Base-by-base conservation (phyloP, 129 eudicot species). In the Oenanthe sinensis region DNA sequence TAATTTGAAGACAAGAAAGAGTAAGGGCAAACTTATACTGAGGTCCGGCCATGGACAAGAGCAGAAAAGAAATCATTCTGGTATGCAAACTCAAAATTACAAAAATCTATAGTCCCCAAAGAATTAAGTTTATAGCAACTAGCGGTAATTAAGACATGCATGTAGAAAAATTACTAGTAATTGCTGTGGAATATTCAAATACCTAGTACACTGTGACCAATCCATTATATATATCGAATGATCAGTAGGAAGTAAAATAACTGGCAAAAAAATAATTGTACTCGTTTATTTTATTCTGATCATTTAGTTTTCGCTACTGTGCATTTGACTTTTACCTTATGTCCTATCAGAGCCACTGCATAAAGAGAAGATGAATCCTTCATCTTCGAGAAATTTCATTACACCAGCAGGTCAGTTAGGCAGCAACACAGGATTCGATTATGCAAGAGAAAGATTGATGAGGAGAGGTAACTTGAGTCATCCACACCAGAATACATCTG, bases 261-360 rank as follows among this genome's bases (percentile, higher is more conserved):
- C 37, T 68, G 80, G 80, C 70, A 82, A 75, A 73, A 58, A 37
- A 69, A 79, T 83, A 54, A 82, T 43, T 67, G 74, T 69, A 65
- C 30, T 81, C 77, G 43, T 75, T 52, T 84, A 77, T 76, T 81
- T 65, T 58, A 55, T 42, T 82, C 85, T 20, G 87, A 82, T 86
- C 88, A 81, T 55, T 75, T 82, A 75, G 82, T 80, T 52, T 79
- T 81, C 28, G 79, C 92, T n/a, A n/a, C n/a, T 65, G 78, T 88
- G 11, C 81, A 83, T 68, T 74, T 86, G 84, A 83, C 83, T 78
- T 78, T 71, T 88, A 43, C 96, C 96, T 17, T 81, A 76, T 2
- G 81, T 84, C 54, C 5, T 87, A 50, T 78, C 85, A 39, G 79
- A 81, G 26, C 79, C 83, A 42, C 79, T 37, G n/a, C 30, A 19